Evolutionary conservation across 2,329 filamentous ascomycete species (phyloP), one percentile per base, ranked within the genome.

Genomic region (Penicillium sp.): DNA sequence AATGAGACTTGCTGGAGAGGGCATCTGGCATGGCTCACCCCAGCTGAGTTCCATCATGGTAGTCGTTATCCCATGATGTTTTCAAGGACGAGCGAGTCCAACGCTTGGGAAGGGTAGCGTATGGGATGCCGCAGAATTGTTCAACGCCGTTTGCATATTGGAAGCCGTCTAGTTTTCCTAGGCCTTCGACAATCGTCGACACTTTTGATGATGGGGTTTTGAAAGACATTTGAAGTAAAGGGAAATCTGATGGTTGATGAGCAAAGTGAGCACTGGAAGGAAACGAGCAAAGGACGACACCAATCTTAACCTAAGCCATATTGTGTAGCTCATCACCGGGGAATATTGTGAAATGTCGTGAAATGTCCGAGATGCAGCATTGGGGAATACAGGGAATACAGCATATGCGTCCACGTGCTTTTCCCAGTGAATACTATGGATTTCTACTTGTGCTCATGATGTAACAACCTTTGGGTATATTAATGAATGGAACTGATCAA

Each of bases 111-210:
- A 49, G 37, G 6, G 40, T 43, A 6, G 42, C 50, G 14, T 52
- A 52, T 39, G 46, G 50, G 16, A 49, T 52, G 3, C 46, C 50
- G 20, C 50, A 52, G 24, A 42, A 49, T 42, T 52, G 50, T 14
- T 49, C 29, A 6, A 52, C 50, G 11, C 46, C 46, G 31, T 49
- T 44, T 35, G 40, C 22, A 18, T 52, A 52, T 3, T 40, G 29
- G 16, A 48, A 42, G 9, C 50, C 46, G 16, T 49, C 46, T 2
- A 52, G 2, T 8, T 13, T 26, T 4, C 50, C 50, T 1, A 52
- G 50, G 7, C 31, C 40, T 11, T 44, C 18, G 16, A 52, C 34
- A 4, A 41, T 11, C 13, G 31, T 38, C n/a, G 50, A 44, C 5
- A 40, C 27, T 10, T 37, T 52, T 10, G 46, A 40, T 1, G 14